These are phyloP conservation scores for Phytophthora podocarpi DNA, from an alignment of 352 stramenopile species.

Conservation along the genomic window DNA sequence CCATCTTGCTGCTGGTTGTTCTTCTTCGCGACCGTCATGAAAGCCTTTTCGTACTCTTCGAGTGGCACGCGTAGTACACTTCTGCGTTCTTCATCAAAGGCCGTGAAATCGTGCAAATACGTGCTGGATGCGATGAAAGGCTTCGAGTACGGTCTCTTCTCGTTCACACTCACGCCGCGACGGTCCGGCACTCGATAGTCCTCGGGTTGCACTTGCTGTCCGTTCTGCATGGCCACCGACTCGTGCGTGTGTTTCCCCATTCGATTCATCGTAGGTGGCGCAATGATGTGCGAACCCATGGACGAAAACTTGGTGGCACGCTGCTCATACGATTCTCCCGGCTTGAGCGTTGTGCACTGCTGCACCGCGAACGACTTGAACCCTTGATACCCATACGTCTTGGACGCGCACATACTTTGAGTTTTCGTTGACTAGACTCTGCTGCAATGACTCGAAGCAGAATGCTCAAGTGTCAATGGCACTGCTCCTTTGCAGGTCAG, in stretches of 20 bases:
- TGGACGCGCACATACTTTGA: constrained; percentile 46
- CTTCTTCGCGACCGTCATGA: constrained; percentile 35
- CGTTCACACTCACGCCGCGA: constrained; percentile 54
- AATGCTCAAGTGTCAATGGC: constrained; percentile 16
- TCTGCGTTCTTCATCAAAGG: constrained; percentile 54
- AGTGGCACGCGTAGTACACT: constrained; percentile 38
- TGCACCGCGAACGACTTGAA: constrained; percentile 77
- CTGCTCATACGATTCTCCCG: constrained; percentile 68
- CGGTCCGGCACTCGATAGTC: constrained; percentile 74
- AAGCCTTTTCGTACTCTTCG: constrained; percentile 54
- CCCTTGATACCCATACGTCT: constrained; percentile 75
- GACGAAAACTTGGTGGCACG: constrained; percentile 79
- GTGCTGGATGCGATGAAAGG: constrained; percentile 68
- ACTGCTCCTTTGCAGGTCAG: background rate
- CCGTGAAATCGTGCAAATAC: constrained; percentile 68
- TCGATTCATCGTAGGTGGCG: constrained; percentile 57
- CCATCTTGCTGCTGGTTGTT: constrained; percentile 40
- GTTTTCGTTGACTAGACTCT: background rate
- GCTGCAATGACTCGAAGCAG: background rate
- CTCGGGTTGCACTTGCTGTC: constrained; percentile 46
- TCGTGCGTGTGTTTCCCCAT: constrained; percentile 59
- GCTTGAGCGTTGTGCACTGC: constrained; percentile 76
- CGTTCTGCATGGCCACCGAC: constrained; percentile 52
- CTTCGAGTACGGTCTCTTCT: constrained; percentile 40
- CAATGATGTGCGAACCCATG: constrained; percentile 77